A percentile compares a stretch with the other conserved stretches of the same genome.
These are phyloP conservation scores for Graphilbum ipis-grandicollis DNA, from an alignment of 2,329 filamentous ascomycete species.

Conservation along the genomic window DNA sequence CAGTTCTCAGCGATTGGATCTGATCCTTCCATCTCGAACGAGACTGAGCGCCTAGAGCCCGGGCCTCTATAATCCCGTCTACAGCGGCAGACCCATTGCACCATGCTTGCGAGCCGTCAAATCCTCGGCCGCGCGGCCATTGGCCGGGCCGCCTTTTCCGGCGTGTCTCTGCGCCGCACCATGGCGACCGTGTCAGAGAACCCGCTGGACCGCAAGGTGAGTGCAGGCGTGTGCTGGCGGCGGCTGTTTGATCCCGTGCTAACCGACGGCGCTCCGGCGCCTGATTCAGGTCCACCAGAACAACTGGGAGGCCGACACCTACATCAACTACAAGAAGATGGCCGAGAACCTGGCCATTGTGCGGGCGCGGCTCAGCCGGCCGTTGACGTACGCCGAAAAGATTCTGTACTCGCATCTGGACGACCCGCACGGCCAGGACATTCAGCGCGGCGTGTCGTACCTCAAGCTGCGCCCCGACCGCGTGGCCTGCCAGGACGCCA, in stretches of 20 bases:
- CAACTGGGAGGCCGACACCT: conserved; percentile 89
- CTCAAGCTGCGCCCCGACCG: conserved; percentile 92
- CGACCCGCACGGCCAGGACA: conserved; percentile 89
- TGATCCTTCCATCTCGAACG: neutral
- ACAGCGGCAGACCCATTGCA: no score
- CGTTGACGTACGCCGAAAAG: conserved; percentile 93
- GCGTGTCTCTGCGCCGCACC: conserved; percentile 45
- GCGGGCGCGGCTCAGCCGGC: conserved; percentile 73
- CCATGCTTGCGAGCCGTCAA: conserved; percentile 56
- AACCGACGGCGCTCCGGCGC: no score
- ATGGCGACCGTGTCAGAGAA: conserved; percentile 79
- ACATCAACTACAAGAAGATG: conserved; percentile 99
- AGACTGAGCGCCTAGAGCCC: no score
- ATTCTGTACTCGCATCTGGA: conserved; percentile 98
- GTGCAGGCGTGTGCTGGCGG: conserved; percentile 11
- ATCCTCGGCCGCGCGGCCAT: conserved; percentile 47
- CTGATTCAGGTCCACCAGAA: conserved; percentile 86
- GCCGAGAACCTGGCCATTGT: conserved; percentile 91
- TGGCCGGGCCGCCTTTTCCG: conserved; percentile 36
- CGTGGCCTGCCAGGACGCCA: conserved; percentile 98
- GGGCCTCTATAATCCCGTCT: conserved; percentile 1
- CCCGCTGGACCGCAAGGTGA: conserved; percentile 73
- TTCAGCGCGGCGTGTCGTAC: conserved; percentile 89
- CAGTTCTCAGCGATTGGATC: no score
- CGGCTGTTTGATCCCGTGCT: no score